Conservation (phyloP, 345 rosid genomes). For the Citropsis articulata region DNA sequence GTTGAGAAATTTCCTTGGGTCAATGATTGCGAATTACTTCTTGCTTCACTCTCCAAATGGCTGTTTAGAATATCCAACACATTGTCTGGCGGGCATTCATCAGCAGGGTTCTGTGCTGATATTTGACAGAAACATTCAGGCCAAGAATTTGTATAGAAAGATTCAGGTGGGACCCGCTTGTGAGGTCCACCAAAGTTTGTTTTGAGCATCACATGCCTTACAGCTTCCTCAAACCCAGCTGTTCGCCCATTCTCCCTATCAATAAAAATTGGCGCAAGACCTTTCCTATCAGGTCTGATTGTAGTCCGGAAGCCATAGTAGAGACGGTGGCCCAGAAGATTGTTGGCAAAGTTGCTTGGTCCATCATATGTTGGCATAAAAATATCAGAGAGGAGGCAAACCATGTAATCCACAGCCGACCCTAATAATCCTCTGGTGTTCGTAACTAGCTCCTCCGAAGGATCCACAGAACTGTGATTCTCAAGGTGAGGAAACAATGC, state of each 20-base stretch:
- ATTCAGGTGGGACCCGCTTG: slow-evolving; percentile 79
- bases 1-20: slow-evolving; percentile 40
- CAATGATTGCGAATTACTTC: slow-evolving; percentile 34
- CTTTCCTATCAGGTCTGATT: slow-evolving; percentile 91
- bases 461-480: slow-evolving; percentile 87
- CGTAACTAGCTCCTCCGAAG: slow-evolving; percentile 64
- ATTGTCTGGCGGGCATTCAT: slow-evolving; percentile 90
- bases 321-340: slow-evolving; percentile 95
- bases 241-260: slow-evolving; percentile 65
- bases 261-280: slow-evolving; percentile 76
- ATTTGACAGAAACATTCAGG: slow-evolving; percentile 95
- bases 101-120: slow-evolving; percentile 56
- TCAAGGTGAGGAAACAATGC: slow-evolving; percentile 79
- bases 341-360: slow-evolving; percentile 99
- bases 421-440: slow-evolving; percentile 76
- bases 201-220: slow-evolving; percentile 73
- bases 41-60: slow-evolving; percentile 46
- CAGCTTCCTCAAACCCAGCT: slow-evolving; percentile 74
- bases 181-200: slow-evolving; percentile 97
- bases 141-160: slow-evolving; percentile 99
- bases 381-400: slow-evolving; percentile 92
- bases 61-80: slow-evolving; percentile 64
- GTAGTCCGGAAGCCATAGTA: slow-evolving; percentile 97
- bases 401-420: slow-evolving; percentile 99
- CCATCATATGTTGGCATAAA: slow-evolving; percentile 99